phyloP scores from a whole-genome alignment of 2,329 filamentous ascomycete species.

The Hyphodiscus sp. region DNA sequence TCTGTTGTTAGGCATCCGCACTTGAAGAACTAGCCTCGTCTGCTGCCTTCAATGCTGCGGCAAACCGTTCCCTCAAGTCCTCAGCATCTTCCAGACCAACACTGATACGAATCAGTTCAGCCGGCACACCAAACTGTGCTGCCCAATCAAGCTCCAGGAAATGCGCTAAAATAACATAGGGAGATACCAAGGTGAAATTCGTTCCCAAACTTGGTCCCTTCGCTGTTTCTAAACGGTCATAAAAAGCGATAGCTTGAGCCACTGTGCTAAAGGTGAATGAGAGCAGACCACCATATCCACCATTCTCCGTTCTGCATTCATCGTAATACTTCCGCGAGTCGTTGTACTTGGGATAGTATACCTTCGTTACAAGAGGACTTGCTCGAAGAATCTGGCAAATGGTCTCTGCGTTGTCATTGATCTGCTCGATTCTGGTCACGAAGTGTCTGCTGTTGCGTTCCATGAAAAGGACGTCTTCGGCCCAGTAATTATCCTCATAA shows the following conservation, averaged over 20 bases:
- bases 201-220: conserved; percentile 95
- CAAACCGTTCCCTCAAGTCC: conserved; percentile 58
- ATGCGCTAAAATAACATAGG: conserved; percentile 87
- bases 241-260: conserved; percentile 71
- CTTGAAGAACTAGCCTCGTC: conserved; percentile 15
- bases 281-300: conserved; percentile 85
- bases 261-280: conserved; percentile 72
- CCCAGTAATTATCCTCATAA: conserved; percentile 89
- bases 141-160: conserved; percentile 93
- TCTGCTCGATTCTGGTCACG: conserved; percentile 69
- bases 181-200: conserved; percentile 89
- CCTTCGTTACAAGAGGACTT: conserved; percentile 59
- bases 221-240: conserved; percentile 75
- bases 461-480: conserved; percentile 89
- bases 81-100: conserved; percentile 78
- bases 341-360: conserved; percentile 84
- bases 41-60: conserved; percentile 60
- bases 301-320: conserved; percentile 61
- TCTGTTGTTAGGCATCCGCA: neutral
- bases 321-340: conserved; percentile 70
- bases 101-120: conserved; percentile 75
- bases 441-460: conserved; percentile 96
- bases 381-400: conserved; percentile 66
- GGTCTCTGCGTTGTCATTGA: conserved; percentile 79
- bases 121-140: conserved; percentile 71